These are phyloP conservation scores for Echinochloa phyllopogon DNA, from an alignment of 176 grass and related monocot genomes.

Conservation along the genomic window DNA sequence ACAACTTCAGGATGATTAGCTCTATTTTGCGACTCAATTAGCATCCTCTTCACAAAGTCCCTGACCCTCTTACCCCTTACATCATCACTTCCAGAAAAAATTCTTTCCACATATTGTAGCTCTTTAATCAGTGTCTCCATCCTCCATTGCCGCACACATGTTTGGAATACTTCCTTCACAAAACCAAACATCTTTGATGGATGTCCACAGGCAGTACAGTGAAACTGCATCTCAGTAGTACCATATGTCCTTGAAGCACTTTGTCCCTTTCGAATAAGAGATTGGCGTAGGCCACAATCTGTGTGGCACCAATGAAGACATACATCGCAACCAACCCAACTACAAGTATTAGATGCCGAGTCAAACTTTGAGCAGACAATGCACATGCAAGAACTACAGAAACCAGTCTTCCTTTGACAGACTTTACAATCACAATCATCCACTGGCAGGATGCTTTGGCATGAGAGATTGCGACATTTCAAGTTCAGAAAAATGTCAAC, in stretches of 20 bases:
- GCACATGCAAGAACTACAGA: slow-evolving; percentile 94
- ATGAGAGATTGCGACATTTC: slow-evolving; percentile 85
- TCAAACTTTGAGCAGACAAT: slow-evolving; percentile 88
- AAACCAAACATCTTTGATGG: slow-evolving; percentile 98
- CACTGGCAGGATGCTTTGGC: slow-evolving; percentile 70
- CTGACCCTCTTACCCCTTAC: slow-evolving; percentile 64
- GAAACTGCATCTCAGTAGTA: slow-evolving; percentile 69
- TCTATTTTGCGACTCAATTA: slow-evolving; percentile 67
- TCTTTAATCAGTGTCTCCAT: slow-evolving; percentile 71
- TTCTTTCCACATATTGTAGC: slow-evolving; percentile 74
- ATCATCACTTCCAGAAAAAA: slow-evolving; percentile 81
- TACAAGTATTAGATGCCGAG: slow-evolving; percentile 86
- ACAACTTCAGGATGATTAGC: slow-evolving; percentile 66
- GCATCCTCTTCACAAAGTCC: slow-evolving; percentile 68
- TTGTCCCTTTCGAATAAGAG: slow-evolving; percentile 70
- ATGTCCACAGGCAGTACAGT: slow-evolving; percentile 80
- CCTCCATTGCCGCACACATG: slow-evolving; percentile 82
- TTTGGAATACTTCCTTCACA: slow-evolving; percentile 91
- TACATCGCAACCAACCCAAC: slow-evolving; percentile 94
- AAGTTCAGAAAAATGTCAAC: slow-evolving; percentile 81
- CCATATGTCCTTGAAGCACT: slow-evolving; percentile 47
- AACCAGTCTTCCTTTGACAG: slow-evolving; percentile 68
- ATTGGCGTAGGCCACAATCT: slow-evolving; percentile 73
- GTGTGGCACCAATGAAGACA: slow-evolving; percentile 99
- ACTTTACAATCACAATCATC: slow-evolving; percentile 88